Percentiles rank a stretch among this genome's conserved stretches.
These are phyloP conservation scores for Salix suchowensis DNA, from an alignment of 345 rosid species.

Conservation along the genomic window DNA sequence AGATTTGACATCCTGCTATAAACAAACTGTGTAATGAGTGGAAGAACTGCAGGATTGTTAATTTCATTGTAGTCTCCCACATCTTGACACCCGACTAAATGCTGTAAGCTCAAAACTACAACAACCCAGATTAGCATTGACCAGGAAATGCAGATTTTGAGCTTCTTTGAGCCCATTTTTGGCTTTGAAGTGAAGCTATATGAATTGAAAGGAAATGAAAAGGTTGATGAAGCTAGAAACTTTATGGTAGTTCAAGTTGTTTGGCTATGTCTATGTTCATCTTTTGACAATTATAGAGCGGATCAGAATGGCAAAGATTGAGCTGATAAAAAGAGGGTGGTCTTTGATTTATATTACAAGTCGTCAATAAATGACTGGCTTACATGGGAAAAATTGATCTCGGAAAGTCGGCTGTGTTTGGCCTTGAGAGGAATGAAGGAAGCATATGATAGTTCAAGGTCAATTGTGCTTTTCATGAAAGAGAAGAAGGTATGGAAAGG, in stretches of 20 bases:
- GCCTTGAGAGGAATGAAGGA: background rate
- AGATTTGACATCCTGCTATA: slow-evolving; percentile 51
- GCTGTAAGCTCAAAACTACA: slow-evolving; percentile 35
- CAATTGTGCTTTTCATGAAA: background rate
- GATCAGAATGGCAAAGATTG: background rate
- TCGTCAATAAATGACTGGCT: too few species aligned
- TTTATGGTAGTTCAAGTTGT: background rate
- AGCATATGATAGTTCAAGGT: background rate
- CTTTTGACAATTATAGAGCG: background rate
- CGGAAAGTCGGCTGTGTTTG: background rate
- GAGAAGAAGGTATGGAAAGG: background rate
- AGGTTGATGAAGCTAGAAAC: background rate
- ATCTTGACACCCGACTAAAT: slow-evolving; percentile 48
- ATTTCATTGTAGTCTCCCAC: slow-evolving; percentile 36
- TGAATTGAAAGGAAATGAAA: background rate
- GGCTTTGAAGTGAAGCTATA: background rate
- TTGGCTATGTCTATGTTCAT: background rate
- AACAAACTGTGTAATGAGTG: slow-evolving; percentile 37
- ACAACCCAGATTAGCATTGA: slow-evolving; percentile 35
- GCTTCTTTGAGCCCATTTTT: slow-evolving; percentile 36
- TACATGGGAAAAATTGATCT: background rate
- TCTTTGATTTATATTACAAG: too few species aligned
- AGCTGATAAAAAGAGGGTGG: background rate
- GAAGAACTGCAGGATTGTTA: slow-evolving; percentile 52
- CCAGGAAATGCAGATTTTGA: slow-evolving; percentile 26